Evolutionary conservation across 352 stramenopile species (phyloP), one percentile per base, ranked within the genome.

Genomic region (Pythium phragmiticola): DNA sequence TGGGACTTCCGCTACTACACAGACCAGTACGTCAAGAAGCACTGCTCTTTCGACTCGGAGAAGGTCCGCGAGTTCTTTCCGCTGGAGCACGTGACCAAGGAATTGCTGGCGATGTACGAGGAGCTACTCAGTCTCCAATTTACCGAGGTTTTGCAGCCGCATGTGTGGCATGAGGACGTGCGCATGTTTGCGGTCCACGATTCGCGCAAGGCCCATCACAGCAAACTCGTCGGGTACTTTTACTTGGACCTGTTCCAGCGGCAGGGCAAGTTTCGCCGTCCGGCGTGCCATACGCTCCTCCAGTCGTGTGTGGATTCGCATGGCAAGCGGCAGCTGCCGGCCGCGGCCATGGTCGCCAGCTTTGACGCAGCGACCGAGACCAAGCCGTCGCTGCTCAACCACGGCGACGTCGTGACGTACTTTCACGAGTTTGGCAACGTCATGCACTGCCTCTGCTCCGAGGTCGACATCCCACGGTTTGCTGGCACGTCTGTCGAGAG

Each of bases 1-100:
- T 96, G 87, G 84, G 90, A 97, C 74, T 91, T 90, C 52, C 77
- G 76, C 19, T 97, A 93, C 74, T 97, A 97, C 76, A 89, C 87
- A 70, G 87, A 95, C 65, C 74, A 88, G 53, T 88, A 87, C 69
- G 73, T 94, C 39, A 96, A 96, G 67, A 84, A 93, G 50, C 70
- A 95, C 70, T 95, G 83, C 69, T 85, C 82, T 36, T 92, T 97
- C 41, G 89, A 97, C 69, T 70, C 82, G 5, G 84, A 96, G 63
- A 83, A 89, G 58, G 73, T 96, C n/a, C 80, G 82, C 57, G 80
- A 95, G 65, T 97, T 90, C 70, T 97, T 96, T 70, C 89, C 88
- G 11, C 72, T 96, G 7, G 74, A 84, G 21, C 89, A 97, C 67
- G 88, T 97, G 52, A 92, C 91, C 36, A 72, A 72, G 49, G 87